Percentiles rank a stretch among this genome's conserved stretches.
These are phyloP conservation scores for Apiospora koreana DNA, from an alignment of 2,329 filamentous ascomycete genomes.

Conservation along the genomic window DNA sequence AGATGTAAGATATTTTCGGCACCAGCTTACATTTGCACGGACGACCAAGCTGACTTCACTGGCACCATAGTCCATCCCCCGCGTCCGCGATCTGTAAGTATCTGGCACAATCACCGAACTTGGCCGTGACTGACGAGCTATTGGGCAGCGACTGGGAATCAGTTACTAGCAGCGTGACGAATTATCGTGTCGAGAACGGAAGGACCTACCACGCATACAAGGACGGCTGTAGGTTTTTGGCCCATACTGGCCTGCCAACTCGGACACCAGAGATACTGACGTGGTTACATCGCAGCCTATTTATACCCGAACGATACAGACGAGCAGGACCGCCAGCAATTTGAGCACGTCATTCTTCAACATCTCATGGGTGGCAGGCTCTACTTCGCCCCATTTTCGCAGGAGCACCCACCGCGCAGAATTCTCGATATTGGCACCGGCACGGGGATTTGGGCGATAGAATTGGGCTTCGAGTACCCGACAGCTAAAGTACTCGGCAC, in stretches of 20 bases:
- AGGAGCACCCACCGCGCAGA: constrained; percentile 35
- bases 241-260: background rate
- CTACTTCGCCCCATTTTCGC: constrained; percentile 44
- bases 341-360: constrained; percentile 39
- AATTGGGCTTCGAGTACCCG: constrained; percentile 65
- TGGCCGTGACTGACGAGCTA: background rate
- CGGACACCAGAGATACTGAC: background rate
- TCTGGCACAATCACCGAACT: background rate
- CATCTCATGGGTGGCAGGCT: constrained; percentile 35
- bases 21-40: background rate
- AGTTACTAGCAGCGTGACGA: constrained; percentile 25
- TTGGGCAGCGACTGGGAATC: constrained; percentile 23
- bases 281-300: constrained; percentile 38
- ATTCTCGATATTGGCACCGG: constrained; percentile 46
- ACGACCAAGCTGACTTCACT: background rate
- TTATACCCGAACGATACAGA: constrained; percentile 46
- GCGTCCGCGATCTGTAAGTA: background rate
- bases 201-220: constrained; percentile 50
- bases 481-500: constrained; percentile 60
- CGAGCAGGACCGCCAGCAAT: constrained; percentile 43
- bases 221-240: constrained; percentile 43
- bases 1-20: constrained; percentile 13
- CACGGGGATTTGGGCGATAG: constrained; percentile 63
- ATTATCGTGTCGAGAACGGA: constrained; percentile 33
- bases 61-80: background rate